Evolutionary conservation across 1,284 basidiomycete species (phyloP), one percentile per base, ranked within the genome.

Genomic region (Austroboletus niveus): DNA sequence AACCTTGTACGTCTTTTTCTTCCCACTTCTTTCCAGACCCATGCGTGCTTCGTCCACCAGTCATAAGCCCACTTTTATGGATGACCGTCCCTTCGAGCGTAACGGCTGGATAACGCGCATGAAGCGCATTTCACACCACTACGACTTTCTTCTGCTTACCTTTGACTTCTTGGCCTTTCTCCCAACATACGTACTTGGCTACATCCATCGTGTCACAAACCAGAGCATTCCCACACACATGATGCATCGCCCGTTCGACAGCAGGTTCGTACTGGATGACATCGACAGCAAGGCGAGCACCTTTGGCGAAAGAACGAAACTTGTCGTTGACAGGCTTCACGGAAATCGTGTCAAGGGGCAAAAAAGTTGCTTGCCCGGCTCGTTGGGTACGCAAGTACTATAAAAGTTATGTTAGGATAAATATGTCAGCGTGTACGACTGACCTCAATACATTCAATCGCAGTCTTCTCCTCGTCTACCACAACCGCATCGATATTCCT

Each of bases 71-170:
- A 59, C 90, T 94, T 76, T 96, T 97, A 71, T 99, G 97, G 48
- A 99, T 98, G 51, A 99, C 78, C 0, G 95, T 98, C 0, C 97
- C 97, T 45, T 99, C 95, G 39, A 99, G 77, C 0, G 97, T 96
- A 10, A 99, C 96, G 53, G 95, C 95, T 97, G 58, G 45, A 49
- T n/a, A 51, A 10, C 12, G 32, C 8, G 40, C 17, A 34, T 52
- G n/a, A 58, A 17, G 14, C 10, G 14, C 7, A 29, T 48, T n/a
- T 34, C 27, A 2, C 30, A 29, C 36, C 35, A 35, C 35, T 4
- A 0, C 24, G 4, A 31, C 47, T 47, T 44, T 36, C 42, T 35
- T 42, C 10, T 27, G 63, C 80, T 42, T 54, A 94, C 94, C 92
- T 78, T 99, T 99, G 48, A 98, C 92, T 60, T 98, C 94, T 65